These are phyloP conservation scores for Lyophyllum decastes DNA, from an alignment of 768 basidiomycete species.

Conservation along the genomic window DNA sequence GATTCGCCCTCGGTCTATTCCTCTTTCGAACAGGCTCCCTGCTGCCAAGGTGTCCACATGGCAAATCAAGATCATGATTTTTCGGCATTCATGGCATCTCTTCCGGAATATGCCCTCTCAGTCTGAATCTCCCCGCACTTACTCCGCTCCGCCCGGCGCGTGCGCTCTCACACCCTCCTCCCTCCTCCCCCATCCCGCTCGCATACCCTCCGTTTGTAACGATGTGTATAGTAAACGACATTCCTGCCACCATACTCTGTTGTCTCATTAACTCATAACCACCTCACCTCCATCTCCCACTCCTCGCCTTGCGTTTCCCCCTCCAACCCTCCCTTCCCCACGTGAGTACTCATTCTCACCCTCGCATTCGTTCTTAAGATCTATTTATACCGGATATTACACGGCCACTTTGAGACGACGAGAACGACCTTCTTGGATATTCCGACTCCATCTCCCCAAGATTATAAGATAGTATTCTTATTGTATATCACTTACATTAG, in stretches of 20 bases:
- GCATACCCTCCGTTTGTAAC: conserved; percentile 5
- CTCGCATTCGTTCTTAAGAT: conserved; percentile 13
- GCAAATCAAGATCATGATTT: conserved; percentile 30
- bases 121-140: not conserved
- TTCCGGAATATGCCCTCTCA: conserved; percentile 33
- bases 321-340: not conserved
- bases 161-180: too few relatives aligned
- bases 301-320: conserved; percentile 5
- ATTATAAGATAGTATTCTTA: conserved; percentile 21
- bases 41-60: conserved; percentile 23
- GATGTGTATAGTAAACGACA: not conserved
- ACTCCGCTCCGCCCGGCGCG: conserved; percentile 6
- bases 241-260: not conserved
- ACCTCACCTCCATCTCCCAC: not conserved
- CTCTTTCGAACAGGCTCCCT: conserved; percentile 20
- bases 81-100: conserved; percentile 37
- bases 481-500: conserved; percentile 20
- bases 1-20: conserved; percentile 23
- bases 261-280: not conserved
- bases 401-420: conserved; percentile 9
- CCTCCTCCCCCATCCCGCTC: not conserved
- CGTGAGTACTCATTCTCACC: conserved; percentile 14
- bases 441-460: conserved; percentile 7
- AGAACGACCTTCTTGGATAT: conserved; percentile 10
- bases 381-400: conserved; percentile 4